Base-by-base conservation (phyloP, 441 rosid species). In the Pelargonium myrrhifolium region DNA sequence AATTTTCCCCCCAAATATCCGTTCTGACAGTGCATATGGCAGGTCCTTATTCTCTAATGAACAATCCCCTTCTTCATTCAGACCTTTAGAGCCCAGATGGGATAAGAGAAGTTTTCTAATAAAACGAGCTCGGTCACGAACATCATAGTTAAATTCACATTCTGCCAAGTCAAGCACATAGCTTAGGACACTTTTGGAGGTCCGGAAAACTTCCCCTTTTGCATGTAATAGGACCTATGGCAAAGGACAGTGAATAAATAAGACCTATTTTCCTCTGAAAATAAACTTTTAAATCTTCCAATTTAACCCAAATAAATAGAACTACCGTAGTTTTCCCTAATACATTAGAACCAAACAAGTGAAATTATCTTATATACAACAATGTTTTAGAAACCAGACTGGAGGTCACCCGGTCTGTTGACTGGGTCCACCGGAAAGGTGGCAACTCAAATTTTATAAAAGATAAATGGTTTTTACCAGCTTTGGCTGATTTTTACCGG, bases 61-160 rank as follows among this genome's bases (percentile, higher is more conserved):
- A 77, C 71, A 68, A 72, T 77, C 75, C 7, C 47, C 53, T 74
- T 76, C 85, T 51, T 76, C 82, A 47, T 73, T 84, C 6, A 62
- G 75, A 69, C 73, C 84, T 74, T 71, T 68, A 72, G 79, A 76
- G 45, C 76, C 79, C 56, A 78, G 71, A 71, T 76, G 73, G 75
- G 69, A 75, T 28, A 85, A 79, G 58, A 77, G 73, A 69, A 87
- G 77, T 75, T 88, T 92, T 80, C 81, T 85, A 43, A 92, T 67
- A 71, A 92, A 77, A 72, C 96, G 91, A 75, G 97, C 89, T 81
- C 91, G 90, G 79, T 92, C 99, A 74, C 97, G 97, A 31, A 94
- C 80, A 82, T 91, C 98, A 84, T 89, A 92, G 79, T 78, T 84
- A 72, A 83, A 68, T 76, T 94, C 99, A 82, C 83, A 79, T 72